Percentiles rank a stretch among this genome's conserved stretches.
Evolutionary conservation across 2,329 filamentous ascomycete species (phyloP).

Genomic region (Bertia moriformis): DNA sequence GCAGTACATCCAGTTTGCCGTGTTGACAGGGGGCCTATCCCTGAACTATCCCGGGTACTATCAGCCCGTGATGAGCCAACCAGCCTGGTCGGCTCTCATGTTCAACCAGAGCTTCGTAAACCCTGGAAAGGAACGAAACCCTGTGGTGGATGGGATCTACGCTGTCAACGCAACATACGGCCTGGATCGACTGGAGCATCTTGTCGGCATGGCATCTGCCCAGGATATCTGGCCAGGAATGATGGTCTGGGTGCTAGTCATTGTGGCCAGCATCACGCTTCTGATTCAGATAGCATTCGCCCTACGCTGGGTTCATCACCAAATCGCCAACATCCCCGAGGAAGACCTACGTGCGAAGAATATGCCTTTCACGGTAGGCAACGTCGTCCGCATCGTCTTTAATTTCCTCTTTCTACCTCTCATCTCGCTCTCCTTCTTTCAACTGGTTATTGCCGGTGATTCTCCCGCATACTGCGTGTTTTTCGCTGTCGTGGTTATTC

Average conservation of each 20-base stretch:
- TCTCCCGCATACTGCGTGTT: conserved; percentile 43
- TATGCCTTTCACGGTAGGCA: conserved; percentile 33
- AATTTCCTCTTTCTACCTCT: conserved; percentile 54
- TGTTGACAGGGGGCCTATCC: conserved; percentile 56
- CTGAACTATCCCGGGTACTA: conserved; percentile 62
- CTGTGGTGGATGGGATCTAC: conserved; percentile 42
- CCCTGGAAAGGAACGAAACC: conserved; percentile 9
- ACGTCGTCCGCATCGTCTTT: conserved; percentile 42
- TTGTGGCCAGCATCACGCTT: conserved; percentile 34
- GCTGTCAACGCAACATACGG: conserved; percentile 55
- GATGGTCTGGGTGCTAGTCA: conserved; percentile 45
- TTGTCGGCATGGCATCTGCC: conserved; percentile 48
- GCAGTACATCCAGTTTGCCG: conserved; percentile 63
- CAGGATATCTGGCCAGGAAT: conserved; percentile 58
- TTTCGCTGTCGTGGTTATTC: neutral
- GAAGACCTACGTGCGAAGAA: conserved; percentile 52
- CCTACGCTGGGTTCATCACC: conserved; percentile 37
- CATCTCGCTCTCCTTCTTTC: conserved; percentile 49
- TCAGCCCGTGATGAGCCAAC: conserved; percentile 53
- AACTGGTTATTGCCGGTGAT: conserved; percentile 39
- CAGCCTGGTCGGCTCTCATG: conserved; percentile 54
- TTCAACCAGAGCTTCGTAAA: conserved; percentile 23
- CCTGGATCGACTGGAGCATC: conserved; percentile 51
- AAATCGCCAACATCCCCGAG: conserved; percentile 33
- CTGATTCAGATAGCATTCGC: conserved; percentile 43